Base-by-base conservation (phyloP, 2,329 filamentous ascomycete species). In the Pseudogymnoascus sp. region DNA sequence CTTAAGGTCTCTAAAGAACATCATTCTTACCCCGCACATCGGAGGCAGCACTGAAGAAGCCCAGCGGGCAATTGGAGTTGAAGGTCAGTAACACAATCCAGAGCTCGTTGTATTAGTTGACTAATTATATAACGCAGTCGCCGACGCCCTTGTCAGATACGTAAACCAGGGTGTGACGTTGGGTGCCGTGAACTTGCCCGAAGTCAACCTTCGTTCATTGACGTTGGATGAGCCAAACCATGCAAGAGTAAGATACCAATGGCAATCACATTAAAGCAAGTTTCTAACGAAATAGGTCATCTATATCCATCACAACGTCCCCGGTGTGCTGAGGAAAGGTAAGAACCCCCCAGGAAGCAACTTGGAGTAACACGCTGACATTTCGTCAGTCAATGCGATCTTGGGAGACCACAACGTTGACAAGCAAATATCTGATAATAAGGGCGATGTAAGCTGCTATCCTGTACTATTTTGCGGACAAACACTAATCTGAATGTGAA, bases 21-120 rank as follows among this genome's bases (percentile, higher is more conserved):
- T 99, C 69, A 96, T 99, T 70, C 82, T 99, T 61, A 96, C 93
- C 1, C 95, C 95, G 21, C 95, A 99, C 76, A 98, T 99, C 73
- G 95, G 95, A 71, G 95, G 95, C 64, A 96, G 92, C 77, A 99
- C 95, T 0, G 95, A 99, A 78, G 95, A 99, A 79, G 95, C 95
- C 4, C 95, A 99, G 79, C 88, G 90, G 65, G 93, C 95, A 14
- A 99, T 99, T 75, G 95, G 95, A 70, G 84, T 96, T 48, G 95
- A 99, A 81, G 84, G 83, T 83, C 76, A 64, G 74, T 68, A 16
- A 48, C 34, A 51, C 7, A 25, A 43, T 14, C 37, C 6, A 14
- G n/a, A 21, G 16, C 16, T 61, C 14, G 41, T 66, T 61, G 66
- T 60, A 62, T 13, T 13, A 51, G 62, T 57, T 34, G 51, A 11